Conservation (phyloP, 257 asterid species). For the Apocynum venetum region DNA sequence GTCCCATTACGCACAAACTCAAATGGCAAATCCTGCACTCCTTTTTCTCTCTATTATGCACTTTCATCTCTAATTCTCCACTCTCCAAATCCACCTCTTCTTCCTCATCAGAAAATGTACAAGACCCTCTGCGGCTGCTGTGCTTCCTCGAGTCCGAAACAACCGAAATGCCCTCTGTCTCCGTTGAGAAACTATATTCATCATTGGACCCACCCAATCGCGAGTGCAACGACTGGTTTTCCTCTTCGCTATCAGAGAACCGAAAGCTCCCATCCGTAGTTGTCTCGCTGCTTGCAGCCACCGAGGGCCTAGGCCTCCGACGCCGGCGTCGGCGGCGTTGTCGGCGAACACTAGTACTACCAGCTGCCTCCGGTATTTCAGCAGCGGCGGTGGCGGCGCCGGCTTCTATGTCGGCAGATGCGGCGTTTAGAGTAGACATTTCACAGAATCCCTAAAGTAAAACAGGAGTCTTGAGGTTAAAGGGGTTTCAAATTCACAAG, state of each 20-base stretch:
- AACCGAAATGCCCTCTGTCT: conserved; percentile 24
- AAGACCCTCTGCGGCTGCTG: conserved; percentile 21
- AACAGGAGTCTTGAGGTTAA: neutral
- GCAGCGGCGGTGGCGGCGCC: neutral
- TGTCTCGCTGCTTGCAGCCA: conserved; percentile 43
- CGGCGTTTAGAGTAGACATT: conserved; percentile 28
- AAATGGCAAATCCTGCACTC: conserved; percentile 52
- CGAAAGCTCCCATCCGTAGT: conserved; percentile 47
- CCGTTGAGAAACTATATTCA: conserved; percentile 32
- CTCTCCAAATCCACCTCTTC: conserved; percentile 45
- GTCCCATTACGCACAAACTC: conserved; percentile 32
- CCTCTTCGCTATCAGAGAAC: conserved; percentile 43
- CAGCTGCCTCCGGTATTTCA: neutral
- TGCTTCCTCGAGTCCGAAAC: conserved; percentile 18
- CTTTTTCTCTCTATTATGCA: conserved; percentile 20
- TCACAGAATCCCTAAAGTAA: neutral
- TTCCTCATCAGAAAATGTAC: conserved; percentile 18
- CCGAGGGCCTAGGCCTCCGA: conserved; percentile 27
- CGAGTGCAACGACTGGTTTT: conserved; percentile 30
- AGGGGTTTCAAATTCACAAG: neutral
- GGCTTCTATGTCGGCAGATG: conserved; percentile 26
- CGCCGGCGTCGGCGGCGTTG: conserved; percentile 34
- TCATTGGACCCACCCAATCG: conserved; percentile 27
- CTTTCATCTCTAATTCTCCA: conserved; percentile 40
- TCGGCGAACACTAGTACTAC: conserved; percentile 20